These are phyloP conservation scores for Reticulomyxa filosa DNA, from an alignment of 78 protist species.

Conservation along the genomic window DNA sequence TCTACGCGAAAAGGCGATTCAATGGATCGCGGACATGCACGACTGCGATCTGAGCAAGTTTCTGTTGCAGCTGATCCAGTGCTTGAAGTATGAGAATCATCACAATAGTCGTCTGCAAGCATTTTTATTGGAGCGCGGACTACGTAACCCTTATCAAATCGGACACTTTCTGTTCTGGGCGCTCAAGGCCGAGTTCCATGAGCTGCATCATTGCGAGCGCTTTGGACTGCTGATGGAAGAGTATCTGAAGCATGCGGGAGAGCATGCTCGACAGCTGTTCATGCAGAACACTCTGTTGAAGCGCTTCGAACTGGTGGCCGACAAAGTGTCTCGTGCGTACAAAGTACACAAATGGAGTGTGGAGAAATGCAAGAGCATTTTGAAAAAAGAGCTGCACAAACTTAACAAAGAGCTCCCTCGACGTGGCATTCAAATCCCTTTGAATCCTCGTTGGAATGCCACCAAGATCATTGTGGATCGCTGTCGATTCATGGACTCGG, in stretches of 20 bases:
- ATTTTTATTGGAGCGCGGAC: conserved; percentile 7
- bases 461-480: neutral
- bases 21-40: too few relatives aligned
- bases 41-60: too few relatives aligned
- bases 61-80: conserved; percentile 3
- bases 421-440: neutral
- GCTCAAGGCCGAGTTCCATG: conserved; percentile 8
- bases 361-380: neutral
- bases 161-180: conserved; percentile 11
- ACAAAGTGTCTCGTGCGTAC: neutral
- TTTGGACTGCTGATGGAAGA: neutral
- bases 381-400: neutral
- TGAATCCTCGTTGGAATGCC: neutral
- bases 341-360: neutral
- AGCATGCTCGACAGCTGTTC: neutral
- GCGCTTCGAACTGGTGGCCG: neutral
- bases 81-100: conserved; percentile 7
- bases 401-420: neutral
- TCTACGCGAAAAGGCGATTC: too few relatives aligned
- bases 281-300: neutral
- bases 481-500: neutral
- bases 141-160: conserved; percentile 6
- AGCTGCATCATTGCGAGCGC: too few relatives aligned
- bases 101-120: conserved; percentile 12
- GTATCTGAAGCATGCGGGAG: neutral